Conservation (phyloP, 2,329 filamentous ascomycete genomes). For the Hypocreales sp. region DNA sequence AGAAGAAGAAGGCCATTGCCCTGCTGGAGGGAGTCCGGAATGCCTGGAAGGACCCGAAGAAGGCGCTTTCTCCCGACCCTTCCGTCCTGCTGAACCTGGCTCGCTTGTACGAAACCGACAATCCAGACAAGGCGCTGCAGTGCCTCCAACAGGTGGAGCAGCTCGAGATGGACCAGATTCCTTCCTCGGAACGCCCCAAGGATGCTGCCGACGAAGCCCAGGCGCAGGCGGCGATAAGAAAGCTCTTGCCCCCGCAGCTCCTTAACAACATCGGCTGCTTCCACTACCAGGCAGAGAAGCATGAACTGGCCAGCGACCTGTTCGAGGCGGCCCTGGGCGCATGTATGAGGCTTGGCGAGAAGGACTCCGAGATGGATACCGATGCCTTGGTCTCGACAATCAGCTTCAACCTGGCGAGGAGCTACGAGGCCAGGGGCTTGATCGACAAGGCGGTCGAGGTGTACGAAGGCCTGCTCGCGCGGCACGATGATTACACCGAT, state of each 20-base stretch:
- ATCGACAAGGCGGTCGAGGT: constrained; percentile 73
- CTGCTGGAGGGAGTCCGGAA: constrained; percentile 73
- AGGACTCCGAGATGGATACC: constrained; percentile 61
- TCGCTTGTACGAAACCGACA: constrained; percentile 72
- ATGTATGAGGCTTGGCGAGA: constrained; percentile 67
- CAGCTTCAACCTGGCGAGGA: constrained; percentile 88
- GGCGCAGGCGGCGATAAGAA: constrained; percentile 48
- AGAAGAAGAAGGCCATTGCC: constrained; percentile 73
- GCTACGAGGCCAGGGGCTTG: constrained; percentile 75
- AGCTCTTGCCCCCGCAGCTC: constrained; percentile 72
- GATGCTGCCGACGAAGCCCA: constrained; percentile 40
- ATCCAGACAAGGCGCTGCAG: constrained; percentile 80
- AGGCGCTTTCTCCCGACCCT: constrained; percentile 63
- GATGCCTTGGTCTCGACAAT: constrained; percentile 91
- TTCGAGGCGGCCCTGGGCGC: constrained; percentile 87
- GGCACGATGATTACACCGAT: constrained; percentile 85
- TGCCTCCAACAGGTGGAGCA: constrained; percentile 88
- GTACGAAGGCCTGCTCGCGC: constrained; percentile 71
- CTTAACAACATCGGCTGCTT: constrained; percentile 98
- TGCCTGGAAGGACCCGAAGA: constrained; percentile 88
- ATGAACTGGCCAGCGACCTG: constrained; percentile 63
- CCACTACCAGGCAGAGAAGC: constrained; percentile 75
- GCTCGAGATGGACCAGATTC: constrained; percentile 68
- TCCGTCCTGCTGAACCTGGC: constrained; percentile 85
- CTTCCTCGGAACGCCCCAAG: constrained; percentile 50